phyloP scores from a whole-genome alignment of 208 protist genomes.

The Trypanosoma grayi region DNA sequence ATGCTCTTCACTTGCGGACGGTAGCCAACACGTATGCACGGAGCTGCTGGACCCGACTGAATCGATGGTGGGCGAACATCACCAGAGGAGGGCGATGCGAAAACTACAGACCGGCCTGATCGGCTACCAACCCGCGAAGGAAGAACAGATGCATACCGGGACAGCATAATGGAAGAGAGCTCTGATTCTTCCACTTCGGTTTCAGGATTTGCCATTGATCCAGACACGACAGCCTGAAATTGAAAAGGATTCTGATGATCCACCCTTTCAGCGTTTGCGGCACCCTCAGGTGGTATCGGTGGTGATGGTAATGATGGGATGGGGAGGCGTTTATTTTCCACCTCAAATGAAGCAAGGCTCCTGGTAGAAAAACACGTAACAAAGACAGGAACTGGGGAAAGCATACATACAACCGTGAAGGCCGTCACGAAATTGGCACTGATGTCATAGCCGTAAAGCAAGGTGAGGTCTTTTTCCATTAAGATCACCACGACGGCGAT shows the following conservation, averaged over 20 bases:
- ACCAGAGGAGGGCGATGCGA: background rate
- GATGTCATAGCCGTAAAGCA: background rate
- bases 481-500: background rate
- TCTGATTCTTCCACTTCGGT: background rate
- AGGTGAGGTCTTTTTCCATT: background rate
- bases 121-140: background rate
- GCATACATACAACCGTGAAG: background rate
- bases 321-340: too few species aligned
- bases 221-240: too few species aligned
- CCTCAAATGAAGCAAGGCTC: background rate
- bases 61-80: background rate
- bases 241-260: too few species aligned
- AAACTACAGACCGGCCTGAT: background rate
- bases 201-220: too few species aligned
- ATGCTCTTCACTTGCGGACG: slow-evolving; percentile 58
- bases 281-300: too few species aligned
- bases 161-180: slow-evolving; percentile 13
- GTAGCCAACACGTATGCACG: slow-evolving; percentile 8
- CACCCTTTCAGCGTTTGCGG: too few species aligned
- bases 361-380: background rate
- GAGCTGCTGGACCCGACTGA: background rate
- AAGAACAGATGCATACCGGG: background rate
- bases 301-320: too few species aligned
- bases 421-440: background rate
- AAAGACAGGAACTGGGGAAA: slow-evolving; percentile 1